Base-by-base conservation (phyloP, 148 eudicot genomes). In the Euryodendron excelsum region DNA sequence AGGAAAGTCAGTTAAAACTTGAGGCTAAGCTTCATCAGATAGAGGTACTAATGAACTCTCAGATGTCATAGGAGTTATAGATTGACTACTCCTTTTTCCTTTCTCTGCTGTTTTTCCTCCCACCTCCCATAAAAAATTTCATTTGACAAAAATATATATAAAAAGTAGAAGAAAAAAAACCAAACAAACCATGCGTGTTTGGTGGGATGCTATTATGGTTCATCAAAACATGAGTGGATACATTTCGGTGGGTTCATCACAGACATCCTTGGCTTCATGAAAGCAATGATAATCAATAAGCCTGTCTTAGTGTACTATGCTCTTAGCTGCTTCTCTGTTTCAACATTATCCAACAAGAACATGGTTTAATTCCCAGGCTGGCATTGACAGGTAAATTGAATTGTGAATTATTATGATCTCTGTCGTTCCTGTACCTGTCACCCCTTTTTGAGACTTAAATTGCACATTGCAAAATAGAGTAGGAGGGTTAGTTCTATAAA, bases 1-100 rank as follows among this genome's bases (percentile, higher is more conserved):
- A 31, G 18, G 82, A 82, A 78, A 85, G 81, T 72, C 82, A 79
- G 55, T 47, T 81, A 72, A 85, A 85, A 65, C 82, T 85, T 10
- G 85, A 82, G 59, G 74, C 81, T 1, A 82, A 72, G 80, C 82
- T 82, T 73, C 85, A 75, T 41, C 80, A 73, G 13, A 50, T 82
- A 39, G 85, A 85, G 87, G 87, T 82, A 73, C 48, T 37, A 53
- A 33, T 50, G 20, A n/a, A 74, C 48, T 28, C 34, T 36, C n/a
- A 64, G 23, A 6, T 17, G 45, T 15, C 31, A 18, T 75, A 18
- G 4, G 37, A 36, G 11, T 13, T 4, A 41, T 41, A 41, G 25
- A 27, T 25, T 48, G 6, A 4, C 33, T 27, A 18, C 34, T 60
- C 10, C 23, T 41, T 59, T 1, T 30, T 3, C 3, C 64, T 61